phyloP scores from a whole-genome alignment of 352 stramenopile species.

The Phytophthora megakarya region DNA sequence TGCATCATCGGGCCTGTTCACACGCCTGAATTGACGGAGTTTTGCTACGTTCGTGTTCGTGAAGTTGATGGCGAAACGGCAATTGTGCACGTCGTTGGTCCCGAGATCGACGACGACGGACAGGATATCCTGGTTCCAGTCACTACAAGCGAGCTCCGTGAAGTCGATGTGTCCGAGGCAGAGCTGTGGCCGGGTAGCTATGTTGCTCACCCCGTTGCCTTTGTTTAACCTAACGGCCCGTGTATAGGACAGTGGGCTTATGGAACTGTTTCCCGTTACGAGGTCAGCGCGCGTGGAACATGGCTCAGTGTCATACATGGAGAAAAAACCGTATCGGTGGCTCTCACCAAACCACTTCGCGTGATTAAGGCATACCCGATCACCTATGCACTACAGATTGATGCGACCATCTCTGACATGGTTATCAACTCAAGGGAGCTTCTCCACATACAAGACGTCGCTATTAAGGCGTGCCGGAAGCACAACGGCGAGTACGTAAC shows the following conservation, averaged over 20 bases:
- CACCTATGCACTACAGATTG: neutral
- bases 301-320: neutral
- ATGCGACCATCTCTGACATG: too few species aligned
- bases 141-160: neutral
- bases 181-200: neutral
- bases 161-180: neutral
- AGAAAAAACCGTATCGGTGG: too few species aligned
- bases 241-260: neutral
- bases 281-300: neutral
- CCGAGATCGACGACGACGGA: neutral
- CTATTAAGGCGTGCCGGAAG: too few species aligned
- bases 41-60: constrained; percentile 5
- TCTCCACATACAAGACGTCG: too few species aligned
- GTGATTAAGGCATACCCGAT: too few species aligned
- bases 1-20: constrained; percentile 7
- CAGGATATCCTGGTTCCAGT: neutral
- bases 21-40: neutral
- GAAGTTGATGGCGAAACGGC: neutral
- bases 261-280: neutral
- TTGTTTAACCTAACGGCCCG: neutral
- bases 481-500: too few species aligned
- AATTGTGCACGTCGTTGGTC: neutral
- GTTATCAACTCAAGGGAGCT: too few species aligned
- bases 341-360: too few species aligned
- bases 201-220: neutral